These are phyloP conservation scores for Pleurotus ostreatus DNA, from an alignment of 768 basidiomycete genomes.

Conservation along the genomic window DNA sequence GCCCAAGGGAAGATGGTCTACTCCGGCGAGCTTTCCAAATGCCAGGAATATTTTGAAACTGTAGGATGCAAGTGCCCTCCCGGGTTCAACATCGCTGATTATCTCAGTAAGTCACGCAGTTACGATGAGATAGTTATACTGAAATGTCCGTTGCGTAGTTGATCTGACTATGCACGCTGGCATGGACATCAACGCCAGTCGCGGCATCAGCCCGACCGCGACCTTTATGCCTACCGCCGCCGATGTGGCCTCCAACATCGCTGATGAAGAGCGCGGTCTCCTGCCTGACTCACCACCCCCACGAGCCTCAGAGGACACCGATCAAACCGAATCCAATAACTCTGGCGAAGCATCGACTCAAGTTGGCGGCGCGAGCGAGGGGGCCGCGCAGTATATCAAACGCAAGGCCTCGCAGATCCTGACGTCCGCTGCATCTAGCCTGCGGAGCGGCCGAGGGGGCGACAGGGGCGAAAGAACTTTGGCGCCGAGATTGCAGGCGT, in stretches of 20 bases:
- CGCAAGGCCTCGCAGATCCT: slow-evolving; percentile 73
- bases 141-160: slow-evolving; percentile 33
- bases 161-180: slow-evolving; percentile 67
- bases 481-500: slow-evolving; percentile 55
- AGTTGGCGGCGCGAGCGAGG: slow-evolving; percentile 19
- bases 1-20: slow-evolving; percentile 84
- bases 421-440: slow-evolving; percentile 45
- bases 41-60: slow-evolving; percentile 75
- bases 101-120: slow-evolving; percentile 62
- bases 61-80: slow-evolving; percentile 84
- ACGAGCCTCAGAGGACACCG: slow-evolving; percentile 44
- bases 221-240: slow-evolving; percentile 28
- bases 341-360: slow-evolving; percentile 37
- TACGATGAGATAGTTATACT: neutral
- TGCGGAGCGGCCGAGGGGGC: slow-evolving; percentile 17
- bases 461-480: slow-evolving; percentile 24
- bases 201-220: slow-evolving; percentile 37
- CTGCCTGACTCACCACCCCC: slow-evolving; percentile 18
- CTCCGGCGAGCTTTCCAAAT: slow-evolving; percentile 70
- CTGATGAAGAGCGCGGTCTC: slow-evolving; percentile 71
- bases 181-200: slow-evolving; percentile 28
- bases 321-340: slow-evolving; percentile 43
- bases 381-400: slow-evolving; percentile 42
- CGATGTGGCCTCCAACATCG: slow-evolving; percentile 39
- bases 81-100: slow-evolving; percentile 98